Conservation (phyloP, 2,329 filamentous ascomycete species). For the Talaromyces piceae region DNA sequence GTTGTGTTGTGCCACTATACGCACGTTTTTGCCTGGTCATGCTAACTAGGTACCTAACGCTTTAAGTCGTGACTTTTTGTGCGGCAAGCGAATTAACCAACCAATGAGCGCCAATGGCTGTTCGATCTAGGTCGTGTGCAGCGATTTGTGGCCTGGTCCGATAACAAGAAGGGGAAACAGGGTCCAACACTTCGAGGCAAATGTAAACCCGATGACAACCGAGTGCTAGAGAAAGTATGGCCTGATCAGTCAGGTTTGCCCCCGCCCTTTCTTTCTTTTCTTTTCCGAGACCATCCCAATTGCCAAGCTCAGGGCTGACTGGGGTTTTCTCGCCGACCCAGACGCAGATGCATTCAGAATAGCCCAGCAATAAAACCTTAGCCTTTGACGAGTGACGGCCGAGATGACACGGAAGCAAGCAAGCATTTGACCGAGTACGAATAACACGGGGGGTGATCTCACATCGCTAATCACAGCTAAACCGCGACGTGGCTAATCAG, state of each 20-base stretch:
- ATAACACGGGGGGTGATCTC: background rate
- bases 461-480: background rate
- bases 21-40: too few relatives aligned
- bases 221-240: background rate
- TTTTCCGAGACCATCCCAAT: background rate
- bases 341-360: background rate
- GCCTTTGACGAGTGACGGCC: background rate
- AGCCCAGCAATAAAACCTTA: background rate
- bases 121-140: too few relatives aligned
- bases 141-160: too few relatives aligned
- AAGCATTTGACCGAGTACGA: background rate
- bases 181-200: background rate
- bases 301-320: background rate
- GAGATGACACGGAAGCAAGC: background rate
- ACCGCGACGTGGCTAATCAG: background rate
- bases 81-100: too few relatives aligned
- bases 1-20: too few relatives aligned
- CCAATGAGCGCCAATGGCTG: too few relatives aligned
- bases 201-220: background rate
- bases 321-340: background rate
- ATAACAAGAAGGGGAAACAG: background rate
- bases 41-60: too few relatives aligned
- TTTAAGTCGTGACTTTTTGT: too few relatives aligned
- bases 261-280: background rate
- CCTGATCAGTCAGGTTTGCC: background rate